Evolutionary conservation across 495 filamentous ascomycete species (phyloP).

Genomic region (Lasiosphaeris hirsuta): DNA sequence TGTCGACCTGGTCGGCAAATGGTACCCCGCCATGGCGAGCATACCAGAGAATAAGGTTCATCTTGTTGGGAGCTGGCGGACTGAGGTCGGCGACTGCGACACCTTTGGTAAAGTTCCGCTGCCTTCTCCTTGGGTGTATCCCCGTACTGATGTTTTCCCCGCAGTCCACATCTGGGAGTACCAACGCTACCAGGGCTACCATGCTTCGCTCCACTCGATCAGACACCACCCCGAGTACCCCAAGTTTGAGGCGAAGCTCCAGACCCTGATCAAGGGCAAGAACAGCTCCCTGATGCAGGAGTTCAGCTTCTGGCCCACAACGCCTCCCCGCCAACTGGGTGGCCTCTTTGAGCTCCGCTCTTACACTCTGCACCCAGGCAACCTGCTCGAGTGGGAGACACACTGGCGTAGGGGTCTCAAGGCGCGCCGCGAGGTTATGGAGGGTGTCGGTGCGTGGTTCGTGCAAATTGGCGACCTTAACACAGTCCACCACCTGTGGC

Average conservation of each 20-base stretch:
- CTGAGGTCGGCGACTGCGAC: conserved; percentile 95
- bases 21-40: conserved; percentile 84
- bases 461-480: conserved; percentile 97
- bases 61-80: conserved; percentile 96
- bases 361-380: conserved; percentile 93
- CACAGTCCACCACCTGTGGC: conserved; percentile 97
- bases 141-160: neutral
- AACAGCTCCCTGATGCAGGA: conserved; percentile 95
- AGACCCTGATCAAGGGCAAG: conserved; percentile 75
- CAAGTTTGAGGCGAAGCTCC: conserved; percentile 77
- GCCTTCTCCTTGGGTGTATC: neutral
- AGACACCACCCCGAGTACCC: conserved; percentile 73
- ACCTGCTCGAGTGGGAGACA: conserved; percentile 95
- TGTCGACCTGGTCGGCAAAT: conserved; percentile 81
- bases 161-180: conserved; percentile 99
- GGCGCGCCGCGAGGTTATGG: conserved; percentile 93
- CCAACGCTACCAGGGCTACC: conserved; percentile 93
- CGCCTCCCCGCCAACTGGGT: conserved; percentile 81
- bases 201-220: conserved; percentile 83
- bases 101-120: conserved; percentile 76
- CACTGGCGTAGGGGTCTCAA: conserved; percentile 94
- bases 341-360: conserved; percentile 95
- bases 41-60: conserved; percentile 86
- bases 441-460: conserved; percentile 98
- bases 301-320: conserved; percentile 99